A percentile compares a stretch with the other conserved stretches of the same genome.
phyloP scores from a whole-genome alignment of 768 basidiomycete genomes.

The Leccinum subgranulosum region DNA sequence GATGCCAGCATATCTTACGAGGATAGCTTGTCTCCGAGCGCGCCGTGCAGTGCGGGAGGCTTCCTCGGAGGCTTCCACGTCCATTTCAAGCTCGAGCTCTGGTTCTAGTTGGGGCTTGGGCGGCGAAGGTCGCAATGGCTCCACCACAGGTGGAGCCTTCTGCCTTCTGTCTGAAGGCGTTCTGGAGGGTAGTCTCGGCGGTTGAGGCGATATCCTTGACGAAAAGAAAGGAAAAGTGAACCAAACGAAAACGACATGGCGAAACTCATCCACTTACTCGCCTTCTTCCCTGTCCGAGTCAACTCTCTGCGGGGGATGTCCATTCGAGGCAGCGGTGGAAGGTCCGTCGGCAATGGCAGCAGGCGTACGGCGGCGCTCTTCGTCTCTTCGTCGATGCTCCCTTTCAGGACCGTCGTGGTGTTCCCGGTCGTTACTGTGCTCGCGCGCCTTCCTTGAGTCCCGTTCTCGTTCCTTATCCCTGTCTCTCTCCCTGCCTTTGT shows the following conservation, averaged over 20 bases:
- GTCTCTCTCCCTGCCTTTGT: slow-evolving; percentile 34
- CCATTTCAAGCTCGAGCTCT: slow-evolving; percentile 54
- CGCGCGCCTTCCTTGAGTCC: slow-evolving; percentile 33
- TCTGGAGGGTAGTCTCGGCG: slow-evolving; percentile 23
- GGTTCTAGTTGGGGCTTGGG: slow-evolving; percentile 32
- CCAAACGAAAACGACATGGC: slow-evolving; percentile 1
- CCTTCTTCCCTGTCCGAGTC: slow-evolving; percentile 83
- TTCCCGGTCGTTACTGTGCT: slow-evolving; percentile 28
- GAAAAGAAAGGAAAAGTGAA: slow-evolving; percentile 9
- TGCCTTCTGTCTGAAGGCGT: slow-evolving; percentile 24
- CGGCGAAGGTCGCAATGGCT: slow-evolving; percentile 9
- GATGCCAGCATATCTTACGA: slow-evolving; percentile 67
- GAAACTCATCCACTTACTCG: slow-evolving; percentile 66
- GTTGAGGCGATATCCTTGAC: slow-evolving; percentile 63
- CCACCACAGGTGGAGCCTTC: slow-evolving; percentile 15
- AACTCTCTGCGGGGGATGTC: slow-evolving; percentile 24
- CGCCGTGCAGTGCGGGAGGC: slow-evolving; percentile 64
- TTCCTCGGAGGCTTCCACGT: slow-evolving; percentile 50
- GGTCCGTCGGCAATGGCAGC: slow-evolving; percentile 7
- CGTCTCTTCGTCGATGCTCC: slow-evolving; percentile 31
- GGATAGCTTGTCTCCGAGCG: slow-evolving; percentile 70
- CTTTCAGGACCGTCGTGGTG: slow-evolving; percentile 26
- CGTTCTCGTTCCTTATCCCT: slow-evolving; percentile 35
- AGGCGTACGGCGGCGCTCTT: slow-evolving; percentile 26
- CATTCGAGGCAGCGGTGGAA: slow-evolving; percentile 15